phyloP scores from a whole-genome alignment of 805 yeast species.

The Ogataea naganishii region DNA sequence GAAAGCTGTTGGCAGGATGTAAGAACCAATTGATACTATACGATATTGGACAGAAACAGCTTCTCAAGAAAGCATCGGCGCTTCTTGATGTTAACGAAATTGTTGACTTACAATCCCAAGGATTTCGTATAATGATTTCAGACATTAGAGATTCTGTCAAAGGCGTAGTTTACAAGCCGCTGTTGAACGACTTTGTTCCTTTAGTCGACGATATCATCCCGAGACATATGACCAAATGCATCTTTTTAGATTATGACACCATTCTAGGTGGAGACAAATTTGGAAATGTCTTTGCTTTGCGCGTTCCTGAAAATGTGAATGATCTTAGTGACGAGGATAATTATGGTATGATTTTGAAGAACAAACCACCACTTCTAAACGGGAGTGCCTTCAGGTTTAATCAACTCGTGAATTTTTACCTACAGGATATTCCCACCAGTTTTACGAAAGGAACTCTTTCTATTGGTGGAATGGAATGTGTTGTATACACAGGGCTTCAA shows the following conservation, averaged over 20 bases:
- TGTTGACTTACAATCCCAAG: slow-evolving; percentile 44
- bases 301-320: slow-evolving; percentile 47
- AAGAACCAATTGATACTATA: slow-evolving; percentile 46
- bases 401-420: slow-evolving; percentile 46
- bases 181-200: slow-evolving; percentile 42
- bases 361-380: slow-evolving; percentile 27
- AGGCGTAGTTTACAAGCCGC: slow-evolving; percentile 42
- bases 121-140: slow-evolving; percentile 55
- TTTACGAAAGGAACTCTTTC: slow-evolving; percentile 46
- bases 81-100: slow-evolving; percentile 38
- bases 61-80: slow-evolving; percentile 56
- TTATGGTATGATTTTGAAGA: slow-evolving; percentile 29
- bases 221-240: slow-evolving; percentile 55
- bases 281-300: slow-evolving; percentile 66
- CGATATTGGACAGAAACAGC: slow-evolving; percentile 72
- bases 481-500: slow-evolving; percentile 68
- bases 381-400: slow-evolving; percentile 47
- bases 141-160: slow-evolving; percentile 65
- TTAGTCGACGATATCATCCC: slow-evolving; percentile 63
- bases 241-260: slow-evolving; percentile 65
- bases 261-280: slow-evolving; percentile 80
- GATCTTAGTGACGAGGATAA: slow-evolving; percentile 42
- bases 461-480: slow-evolving; percentile 54
- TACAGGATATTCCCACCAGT: slow-evolving; percentile 65
- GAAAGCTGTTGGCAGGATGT: slow-evolving; percentile 51